Percentiles rank a stretch among this genome's conserved stretches.
phyloP scores from a whole-genome alignment of 495 filamentous ascomycete species.

The Neurospora intermedia region DNA sequence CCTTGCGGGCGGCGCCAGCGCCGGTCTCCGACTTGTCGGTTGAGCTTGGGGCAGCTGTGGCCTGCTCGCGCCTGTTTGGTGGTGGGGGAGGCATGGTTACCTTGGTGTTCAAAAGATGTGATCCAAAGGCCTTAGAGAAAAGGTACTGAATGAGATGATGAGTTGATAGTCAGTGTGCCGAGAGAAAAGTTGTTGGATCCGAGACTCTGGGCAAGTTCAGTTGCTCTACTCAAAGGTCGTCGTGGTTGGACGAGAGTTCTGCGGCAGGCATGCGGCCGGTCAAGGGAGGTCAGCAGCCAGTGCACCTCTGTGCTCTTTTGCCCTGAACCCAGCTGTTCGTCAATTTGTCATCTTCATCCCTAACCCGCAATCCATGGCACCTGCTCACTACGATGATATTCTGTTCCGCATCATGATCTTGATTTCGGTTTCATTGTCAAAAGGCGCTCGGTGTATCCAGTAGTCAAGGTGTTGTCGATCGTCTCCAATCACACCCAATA shows the following conservation, averaged over 20 bases:
- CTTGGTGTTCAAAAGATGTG: background rate
- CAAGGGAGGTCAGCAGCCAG: background rate
- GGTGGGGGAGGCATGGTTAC: constrained; percentile 12
- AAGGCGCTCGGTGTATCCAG: background rate
- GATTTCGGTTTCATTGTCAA: background rate
- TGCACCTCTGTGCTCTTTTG: background rate
- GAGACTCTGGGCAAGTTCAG: background rate
- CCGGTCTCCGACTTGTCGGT: constrained; percentile 14
- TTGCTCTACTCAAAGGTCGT: background rate
- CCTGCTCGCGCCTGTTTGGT: constrained; percentile 5
- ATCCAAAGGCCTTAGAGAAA: too few relatives aligned
- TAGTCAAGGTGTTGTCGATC: background rate
- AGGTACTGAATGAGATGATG: background rate
- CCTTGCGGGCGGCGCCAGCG: constrained; percentile 51
- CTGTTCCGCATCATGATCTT: background rate
- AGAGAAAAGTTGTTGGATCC: background rate
- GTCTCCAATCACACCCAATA: background rate
- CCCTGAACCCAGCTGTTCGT: background rate
- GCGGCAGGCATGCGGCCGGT: background rate
- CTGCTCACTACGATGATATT: background rate
- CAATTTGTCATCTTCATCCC: background rate
- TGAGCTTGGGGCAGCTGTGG: background rate
- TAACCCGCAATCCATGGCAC: background rate
- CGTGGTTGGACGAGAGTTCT: background rate
- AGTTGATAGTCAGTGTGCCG: background rate